Conservation (phyloP, 768 basidiomycete species). For the Inosperma sp. region DNA sequence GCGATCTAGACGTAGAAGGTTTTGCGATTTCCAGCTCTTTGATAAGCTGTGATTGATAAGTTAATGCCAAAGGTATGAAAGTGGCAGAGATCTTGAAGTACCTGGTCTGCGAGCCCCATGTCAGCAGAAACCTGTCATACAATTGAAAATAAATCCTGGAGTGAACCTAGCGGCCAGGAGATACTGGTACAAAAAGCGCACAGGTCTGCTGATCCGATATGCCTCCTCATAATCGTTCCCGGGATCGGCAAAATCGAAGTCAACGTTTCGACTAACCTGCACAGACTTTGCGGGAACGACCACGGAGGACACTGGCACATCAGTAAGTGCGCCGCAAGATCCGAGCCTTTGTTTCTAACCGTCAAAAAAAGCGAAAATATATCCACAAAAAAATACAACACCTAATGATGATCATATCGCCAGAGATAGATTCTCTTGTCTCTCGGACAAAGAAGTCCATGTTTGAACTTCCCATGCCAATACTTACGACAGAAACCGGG, state of each 20-base stretch:
- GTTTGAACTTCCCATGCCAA: conserved; percentile 81
- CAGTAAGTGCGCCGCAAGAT: conserved; percentile 69
- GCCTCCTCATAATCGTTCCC: conserved; percentile 41
- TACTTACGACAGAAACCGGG: conserved; percentile 70
- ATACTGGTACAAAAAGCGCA: conserved; percentile 25
- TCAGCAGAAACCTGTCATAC: conserved; percentile 55
- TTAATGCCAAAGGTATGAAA: background rate
- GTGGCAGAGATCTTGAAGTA: background rate
- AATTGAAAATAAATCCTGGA: background rate
- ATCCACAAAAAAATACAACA: conserved; percentile 16
- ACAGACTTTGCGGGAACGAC: conserved; percentile 65
- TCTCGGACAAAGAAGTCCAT: conserved; percentile 86
- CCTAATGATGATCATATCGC: conserved; percentile 54
- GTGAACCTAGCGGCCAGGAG: no score
- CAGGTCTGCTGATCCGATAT: conserved; percentile 66
- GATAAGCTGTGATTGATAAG: conserved; percentile 36
- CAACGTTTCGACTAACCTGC: conserved; percentile 68
- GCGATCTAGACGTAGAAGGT: conserved; percentile 33
- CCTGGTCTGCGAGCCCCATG: conserved; percentile 13
- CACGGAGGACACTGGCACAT: conserved; percentile 71
- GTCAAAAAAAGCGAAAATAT: conserved; percentile 3
- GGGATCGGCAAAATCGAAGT: conserved; percentile 62
- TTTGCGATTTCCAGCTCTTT: conserved; percentile 42
- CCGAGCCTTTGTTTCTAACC: conserved; percentile 50
- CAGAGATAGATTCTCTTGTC: conserved; percentile 65